A percentile compares a stretch with the other conserved stretches of the same genome.
Conservation (phyloP, 2,329 filamentous ascomycete genomes). For the Fusarium tupiense region DNA sequence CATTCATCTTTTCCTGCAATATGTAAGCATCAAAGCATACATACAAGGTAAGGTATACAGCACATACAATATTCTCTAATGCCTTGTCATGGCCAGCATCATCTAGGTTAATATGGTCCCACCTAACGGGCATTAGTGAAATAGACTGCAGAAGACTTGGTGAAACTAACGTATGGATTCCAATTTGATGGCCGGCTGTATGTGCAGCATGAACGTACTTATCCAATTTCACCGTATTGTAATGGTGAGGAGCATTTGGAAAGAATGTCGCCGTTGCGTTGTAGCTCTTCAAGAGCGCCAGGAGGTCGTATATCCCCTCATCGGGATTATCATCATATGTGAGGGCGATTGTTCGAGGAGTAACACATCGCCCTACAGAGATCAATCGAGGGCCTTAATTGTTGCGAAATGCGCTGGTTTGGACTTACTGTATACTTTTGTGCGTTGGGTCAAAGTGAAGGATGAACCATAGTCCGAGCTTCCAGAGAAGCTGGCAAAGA, state of each 20-base stretch:
- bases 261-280: background rate
- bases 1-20: background rate
- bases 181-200: background rate
- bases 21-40: rapidly evolving
- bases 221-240: background rate
- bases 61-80: background rate
- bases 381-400: background rate
- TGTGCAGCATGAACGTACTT: background rate
- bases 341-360: background rate
- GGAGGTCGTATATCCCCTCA: background rate
- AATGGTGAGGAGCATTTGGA: background rate
- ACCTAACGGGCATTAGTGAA: background rate
- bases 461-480: background rate
- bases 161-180: background rate
- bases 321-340: background rate
- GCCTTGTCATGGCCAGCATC: background rate
- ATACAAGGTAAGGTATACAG: rapidly evolving
- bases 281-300: background rate
- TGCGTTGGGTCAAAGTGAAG: background rate
- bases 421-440: background rate
- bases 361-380: background rate
- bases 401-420: rapidly evolving
- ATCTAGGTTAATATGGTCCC: background rate
- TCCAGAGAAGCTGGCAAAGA: background rate
- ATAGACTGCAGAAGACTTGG: rapidly evolving